Base-by-base conservation (phyloP, 2,329 filamentous ascomycete species). In the Blastomyces parvus region DNA sequence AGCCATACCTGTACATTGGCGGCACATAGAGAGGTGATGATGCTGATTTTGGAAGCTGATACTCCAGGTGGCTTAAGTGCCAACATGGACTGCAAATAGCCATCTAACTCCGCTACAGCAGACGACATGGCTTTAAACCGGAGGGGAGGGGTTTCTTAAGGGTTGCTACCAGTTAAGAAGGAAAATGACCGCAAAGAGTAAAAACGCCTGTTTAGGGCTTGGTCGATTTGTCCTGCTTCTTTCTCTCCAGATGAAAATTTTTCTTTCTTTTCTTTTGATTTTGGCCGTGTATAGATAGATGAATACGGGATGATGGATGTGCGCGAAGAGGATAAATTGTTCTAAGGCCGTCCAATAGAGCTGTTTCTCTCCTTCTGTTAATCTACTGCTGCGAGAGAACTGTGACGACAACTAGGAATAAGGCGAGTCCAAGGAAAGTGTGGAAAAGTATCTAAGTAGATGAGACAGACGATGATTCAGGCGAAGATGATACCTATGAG, bases 31-130 rank as follows among this genome's bases (percentile, higher is more conserved):
- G 86, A 82, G 25, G 93, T 97, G 78, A 99, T 86, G 74, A 86
- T 86, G 70, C 85, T 85, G 77, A 99, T 96, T 79, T 94, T 93
- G 69, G 90, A 91, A 70, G 91, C 92, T 66, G 92, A 96, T 64
- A 97, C 91, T 74, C 94, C 94, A 61, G 94, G 94, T 55, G 94
- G 88, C 79, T 96, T 97, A 73, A 97, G 82, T 69, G 84, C 83
- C 72, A 93, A 88, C 87, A 99, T 92, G 73, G 89, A 92, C 81
- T 94, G 90, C 74, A 99, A 85, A 78, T 89, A 88, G 72, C 86
- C 83, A 79, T 96, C 93, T 79, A 99, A 82, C 77, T 97, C 92
- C 80, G 89, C 86, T 84, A 96, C 88, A 78, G 90, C 86, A 74
- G 90, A 88, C 76, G 88, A 86, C 86, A 91, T 90, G 77, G 70